phyloP scores from a whole-genome alignment of 257 asterid genomes.

The Solanum acaule region DNA sequence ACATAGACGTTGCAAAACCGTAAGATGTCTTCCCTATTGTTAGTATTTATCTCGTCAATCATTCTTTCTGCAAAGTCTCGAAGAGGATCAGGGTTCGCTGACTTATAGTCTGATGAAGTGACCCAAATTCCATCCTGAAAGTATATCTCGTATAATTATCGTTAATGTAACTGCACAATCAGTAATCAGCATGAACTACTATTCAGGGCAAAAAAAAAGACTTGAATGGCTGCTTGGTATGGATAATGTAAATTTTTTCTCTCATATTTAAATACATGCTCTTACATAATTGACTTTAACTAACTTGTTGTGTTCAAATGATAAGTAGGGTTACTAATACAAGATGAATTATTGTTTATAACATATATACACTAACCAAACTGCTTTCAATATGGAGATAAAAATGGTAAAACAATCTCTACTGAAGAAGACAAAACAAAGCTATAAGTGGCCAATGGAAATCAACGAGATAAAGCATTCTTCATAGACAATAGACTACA shows the following conservation, averaged over 20 bases:
- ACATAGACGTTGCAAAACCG: conserved; percentile 82
- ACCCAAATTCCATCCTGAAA: conserved; percentile 80
- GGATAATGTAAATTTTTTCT: background rate
- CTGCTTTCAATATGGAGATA: background rate
- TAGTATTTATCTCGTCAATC: conserved; percentile 66
- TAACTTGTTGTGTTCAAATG: background rate
- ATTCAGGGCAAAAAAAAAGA: background rate
- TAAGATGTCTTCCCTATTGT: conserved; percentile 55
- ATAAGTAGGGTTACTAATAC: background rate
- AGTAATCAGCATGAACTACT: background rate
- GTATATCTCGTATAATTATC: background rate
- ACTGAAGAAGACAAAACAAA: background rate
- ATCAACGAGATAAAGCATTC: background rate
- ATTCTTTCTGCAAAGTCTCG: conserved; percentile 72
- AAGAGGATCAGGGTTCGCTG: conserved; percentile 90
- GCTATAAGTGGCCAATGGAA: background rate
- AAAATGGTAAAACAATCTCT: background rate
- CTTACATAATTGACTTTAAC: background rate
- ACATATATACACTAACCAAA: background rate
- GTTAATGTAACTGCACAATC: background rate
- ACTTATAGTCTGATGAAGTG: conserved; percentile 48
- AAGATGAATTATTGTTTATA: background rate
- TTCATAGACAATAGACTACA: conserved; percentile 12
- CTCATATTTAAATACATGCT: background rate
- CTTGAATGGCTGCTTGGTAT: background rate